These are phyloP conservation scores for Tricholoma hemisulphureum DNA, from an alignment of 768 basidiomycete genomes.

Conservation along the genomic window DNA sequence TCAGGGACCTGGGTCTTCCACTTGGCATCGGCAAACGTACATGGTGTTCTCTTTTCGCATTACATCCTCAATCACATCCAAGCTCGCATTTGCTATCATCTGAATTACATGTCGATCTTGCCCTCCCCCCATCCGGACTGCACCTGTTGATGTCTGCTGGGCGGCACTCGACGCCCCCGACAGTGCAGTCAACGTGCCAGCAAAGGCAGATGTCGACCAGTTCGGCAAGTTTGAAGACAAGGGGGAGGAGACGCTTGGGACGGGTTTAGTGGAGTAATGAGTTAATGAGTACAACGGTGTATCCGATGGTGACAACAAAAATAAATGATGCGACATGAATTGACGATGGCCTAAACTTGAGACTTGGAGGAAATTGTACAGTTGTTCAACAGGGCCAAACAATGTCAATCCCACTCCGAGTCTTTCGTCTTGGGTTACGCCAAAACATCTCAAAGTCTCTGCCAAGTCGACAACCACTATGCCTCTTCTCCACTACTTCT, in stretches of 20 bases:
- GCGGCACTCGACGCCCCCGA: slow-evolving; percentile 80
- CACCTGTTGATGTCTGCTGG: slow-evolving; percentile 65
- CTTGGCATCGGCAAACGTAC: slow-evolving; percentile 43
- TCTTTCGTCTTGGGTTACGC: slow-evolving; percentile 7
- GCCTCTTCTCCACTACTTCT: slow-evolving; percentile 13
- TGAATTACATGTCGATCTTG: slow-evolving; percentile 94
- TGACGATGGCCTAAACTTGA: slow-evolving; percentile 1
- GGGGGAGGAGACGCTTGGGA: slow-evolving; percentile 56
- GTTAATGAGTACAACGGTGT: slow-evolving; percentile 83
- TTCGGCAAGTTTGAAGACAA: slow-evolving; percentile 81
- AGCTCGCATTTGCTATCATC: slow-evolving; percentile 96
- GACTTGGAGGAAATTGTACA: slow-evolving; percentile 3
- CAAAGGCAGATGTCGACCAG: slow-evolving; percentile 91
- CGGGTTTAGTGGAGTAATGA: slow-evolving; percentile 77
- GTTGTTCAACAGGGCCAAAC: not conserved
- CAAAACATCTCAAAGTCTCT: slow-evolving; percentile 1
- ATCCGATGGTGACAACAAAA: slow-evolving; percentile 82
- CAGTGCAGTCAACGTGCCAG: slow-evolving; percentile 82
- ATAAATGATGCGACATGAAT: slow-evolving; percentile 83
- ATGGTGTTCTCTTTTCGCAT: slow-evolving; percentile 80
- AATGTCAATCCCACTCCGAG: slow-evolving; percentile 14
- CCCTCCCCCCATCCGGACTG: slow-evolving; percentile 70
- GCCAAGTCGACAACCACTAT: not conserved
- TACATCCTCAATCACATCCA: slow-evolving; percentile 93
- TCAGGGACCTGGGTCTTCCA: slow-evolving; percentile 14